Conservation (phyloP, 352 stramenopile species). For the Hyphochytrium catenoides region DNA sequence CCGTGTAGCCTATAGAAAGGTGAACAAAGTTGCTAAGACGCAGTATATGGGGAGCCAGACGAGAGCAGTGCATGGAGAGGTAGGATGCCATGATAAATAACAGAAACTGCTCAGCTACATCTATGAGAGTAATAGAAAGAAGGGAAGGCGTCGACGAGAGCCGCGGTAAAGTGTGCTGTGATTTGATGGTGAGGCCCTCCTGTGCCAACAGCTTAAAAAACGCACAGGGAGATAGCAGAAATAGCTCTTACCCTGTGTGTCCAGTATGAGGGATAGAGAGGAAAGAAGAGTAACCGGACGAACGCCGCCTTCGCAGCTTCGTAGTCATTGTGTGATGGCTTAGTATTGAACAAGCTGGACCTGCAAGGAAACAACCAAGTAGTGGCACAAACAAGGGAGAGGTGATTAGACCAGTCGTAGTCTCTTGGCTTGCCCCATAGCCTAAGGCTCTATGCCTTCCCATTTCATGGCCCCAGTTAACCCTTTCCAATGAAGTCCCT, state of each 20-base stretch:
- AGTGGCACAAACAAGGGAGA: background rate
- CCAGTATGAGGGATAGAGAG: conserved; percentile 42
- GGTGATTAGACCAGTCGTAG: no score
- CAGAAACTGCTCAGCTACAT: no score
- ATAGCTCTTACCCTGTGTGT: conserved; percentile 30
- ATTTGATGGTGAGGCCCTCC: background rate
- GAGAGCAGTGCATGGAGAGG: no score
- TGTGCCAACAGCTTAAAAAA: conserved; percentile 29
- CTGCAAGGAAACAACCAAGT: conserved; percentile 11
- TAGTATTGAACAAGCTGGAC: conserved; percentile 57
- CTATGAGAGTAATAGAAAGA: conserved; percentile 34
- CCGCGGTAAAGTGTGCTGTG: background rate
- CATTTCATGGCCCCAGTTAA: no score
- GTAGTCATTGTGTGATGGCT: conserved; percentile 44
- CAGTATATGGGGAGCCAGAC: no score
- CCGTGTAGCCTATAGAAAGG: no score
- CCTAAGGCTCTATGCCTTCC: no score
- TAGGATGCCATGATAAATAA: no score
- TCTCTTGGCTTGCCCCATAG: no score
- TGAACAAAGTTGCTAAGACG: no score
- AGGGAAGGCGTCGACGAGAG: conserved; percentile 10
- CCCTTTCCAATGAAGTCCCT: no score
- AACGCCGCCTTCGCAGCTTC: conserved; percentile 45
- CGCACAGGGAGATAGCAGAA: conserved; percentile 30
- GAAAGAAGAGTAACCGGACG: conserved; percentile 30